Percentiles rank a stretch among this genome's conserved stretches.
These are phyloP conservation scores for Codiaeum variegatum DNA, from an alignment of 441 rosid genomes.

Conservation along the genomic window DNA sequence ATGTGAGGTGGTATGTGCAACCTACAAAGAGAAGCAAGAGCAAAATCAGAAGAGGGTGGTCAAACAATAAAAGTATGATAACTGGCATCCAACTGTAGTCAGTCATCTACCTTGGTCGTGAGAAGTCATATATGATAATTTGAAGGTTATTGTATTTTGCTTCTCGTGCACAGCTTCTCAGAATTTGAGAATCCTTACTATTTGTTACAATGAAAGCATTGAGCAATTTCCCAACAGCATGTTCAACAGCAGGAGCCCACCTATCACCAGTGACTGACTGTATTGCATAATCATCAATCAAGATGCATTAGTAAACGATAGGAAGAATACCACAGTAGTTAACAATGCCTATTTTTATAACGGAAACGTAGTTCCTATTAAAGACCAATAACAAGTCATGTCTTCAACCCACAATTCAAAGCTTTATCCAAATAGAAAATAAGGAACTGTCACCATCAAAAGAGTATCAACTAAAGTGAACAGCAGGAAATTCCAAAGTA, in stretches of 20 bases:
- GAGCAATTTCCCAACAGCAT: conserved; percentile 78
- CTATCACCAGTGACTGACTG: conserved; percentile 71
- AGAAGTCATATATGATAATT: conserved; percentile 82
- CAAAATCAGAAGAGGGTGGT: conserved; percentile 17
- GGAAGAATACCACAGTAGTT: conserved; percentile 10
- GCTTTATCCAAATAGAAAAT: background rate
- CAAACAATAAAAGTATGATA: conserved; percentile 12
- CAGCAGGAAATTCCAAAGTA: background rate
- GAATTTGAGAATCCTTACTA: conserved; percentile 67
- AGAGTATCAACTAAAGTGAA: conserved; percentile 3
- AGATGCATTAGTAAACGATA: background rate
- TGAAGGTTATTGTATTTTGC: conserved; percentile 64
- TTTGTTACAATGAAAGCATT: conserved; percentile 95
- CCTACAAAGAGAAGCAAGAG: conserved; percentile 43
- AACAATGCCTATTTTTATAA: background rate
- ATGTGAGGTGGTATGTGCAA: conserved; percentile 65
- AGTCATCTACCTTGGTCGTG: conserved; percentile 70
- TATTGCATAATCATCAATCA: conserved; percentile 22
- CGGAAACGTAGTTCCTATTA: background rate
- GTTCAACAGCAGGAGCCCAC: conserved; percentile 94
- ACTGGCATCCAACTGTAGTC: conserved; percentile 7
- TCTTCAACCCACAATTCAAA: background rate
- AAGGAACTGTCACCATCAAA: background rate
- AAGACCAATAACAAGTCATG: background rate
- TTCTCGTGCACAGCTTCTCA: conserved; percentile 74